Conservation (phyloP, 441 rosid genomes). For the Erysimum pusillum region DNA sequence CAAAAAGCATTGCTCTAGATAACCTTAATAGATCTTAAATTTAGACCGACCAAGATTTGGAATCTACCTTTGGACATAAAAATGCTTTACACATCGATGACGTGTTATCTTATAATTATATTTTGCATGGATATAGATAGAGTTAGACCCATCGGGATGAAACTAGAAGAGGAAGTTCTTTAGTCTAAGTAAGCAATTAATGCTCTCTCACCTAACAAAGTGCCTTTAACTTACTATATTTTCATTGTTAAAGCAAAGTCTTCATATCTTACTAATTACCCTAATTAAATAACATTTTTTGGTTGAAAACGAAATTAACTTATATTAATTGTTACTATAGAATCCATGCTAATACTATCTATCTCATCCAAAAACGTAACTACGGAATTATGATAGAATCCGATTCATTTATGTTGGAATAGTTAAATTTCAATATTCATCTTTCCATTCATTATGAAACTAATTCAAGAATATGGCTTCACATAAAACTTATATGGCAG, state of each 20-base stretch:
- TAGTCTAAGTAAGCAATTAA: background rate
- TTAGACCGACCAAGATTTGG: conserved; percentile 19
- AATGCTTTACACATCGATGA: conserved; percentile 3
- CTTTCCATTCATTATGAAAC: too few relatives aligned
- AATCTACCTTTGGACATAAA: conserved; percentile 3
- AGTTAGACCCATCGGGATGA: too few relatives aligned
- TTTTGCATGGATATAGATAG: background rate
- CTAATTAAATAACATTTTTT: background rate
- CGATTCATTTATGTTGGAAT: too few relatives aligned
- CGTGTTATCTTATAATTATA: background rate
- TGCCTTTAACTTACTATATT: background rate
- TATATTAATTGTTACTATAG: background rate
- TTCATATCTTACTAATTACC: background rate
- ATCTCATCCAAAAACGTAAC: too few relatives aligned
- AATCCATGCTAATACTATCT: too few relatives aligned
- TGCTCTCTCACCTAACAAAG: conserved; percentile 17
- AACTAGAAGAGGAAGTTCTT: background rate
- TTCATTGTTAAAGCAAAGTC: background rate
- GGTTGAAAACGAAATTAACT: background rate
- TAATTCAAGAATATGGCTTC: background rate
- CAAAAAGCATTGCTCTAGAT: conserved; percentile 17
- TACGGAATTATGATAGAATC: too few relatives aligned
- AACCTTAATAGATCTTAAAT: conserved; percentile 24
- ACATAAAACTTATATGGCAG: background rate
- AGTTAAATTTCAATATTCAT: too few relatives aligned